Evolutionary conservation across 176 grass and related monocot genomes (phyloP), one percentile per base, ranked within the genome.

Genomic region (Aegilops umbellulata): DNA sequence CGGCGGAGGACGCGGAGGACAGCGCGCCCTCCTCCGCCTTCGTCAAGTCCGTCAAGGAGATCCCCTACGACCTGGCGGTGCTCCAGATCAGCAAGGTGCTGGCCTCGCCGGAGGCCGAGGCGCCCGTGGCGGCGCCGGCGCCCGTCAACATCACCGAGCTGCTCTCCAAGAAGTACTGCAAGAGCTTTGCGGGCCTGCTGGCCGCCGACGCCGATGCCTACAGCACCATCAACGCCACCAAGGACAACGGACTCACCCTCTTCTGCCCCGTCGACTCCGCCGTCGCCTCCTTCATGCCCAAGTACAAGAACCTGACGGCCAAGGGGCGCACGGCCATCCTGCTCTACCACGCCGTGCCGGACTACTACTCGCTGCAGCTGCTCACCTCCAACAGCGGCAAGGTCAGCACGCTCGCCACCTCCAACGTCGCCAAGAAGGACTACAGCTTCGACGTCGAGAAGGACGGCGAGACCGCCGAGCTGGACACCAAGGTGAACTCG

Each of bases 91-190:
- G 73, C 84, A 46, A 81, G 46, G 60, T 84, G 14, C 31, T 95
- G 8, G 75, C 93, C n/a, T 95, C 89, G 9, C 89, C 85, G 2
- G 85, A 91, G 82, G 90, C 92, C 0, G 86, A 90, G 51, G 96
- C 96, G 15, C 93, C 93, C 1, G 88, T 91, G 10, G 74, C 91
- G 4, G 78, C 96, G 19, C 91, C 93, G 4, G 82, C 88, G 8
- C 85, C 88, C 0, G 79, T 93, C 36, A 98, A 98, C 68, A 84
- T 98, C 77, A 95, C 96, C 0, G 90, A 93, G 1, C 77, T 98
- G 73, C 94, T 98, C 78, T 87, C 93, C 38, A 86, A 82, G 84
- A 98, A 95, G 86, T 91, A 94, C 80, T 98, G 96, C 88, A 93
- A 89, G 72, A 80, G 75, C 75, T 98, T 98, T 53, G 88, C 93